These are phyloP conservation scores for Nigrograna mackinnonii DNA, from an alignment of 2,329 filamentous ascomycete species.

Conservation along the genomic window DNA sequence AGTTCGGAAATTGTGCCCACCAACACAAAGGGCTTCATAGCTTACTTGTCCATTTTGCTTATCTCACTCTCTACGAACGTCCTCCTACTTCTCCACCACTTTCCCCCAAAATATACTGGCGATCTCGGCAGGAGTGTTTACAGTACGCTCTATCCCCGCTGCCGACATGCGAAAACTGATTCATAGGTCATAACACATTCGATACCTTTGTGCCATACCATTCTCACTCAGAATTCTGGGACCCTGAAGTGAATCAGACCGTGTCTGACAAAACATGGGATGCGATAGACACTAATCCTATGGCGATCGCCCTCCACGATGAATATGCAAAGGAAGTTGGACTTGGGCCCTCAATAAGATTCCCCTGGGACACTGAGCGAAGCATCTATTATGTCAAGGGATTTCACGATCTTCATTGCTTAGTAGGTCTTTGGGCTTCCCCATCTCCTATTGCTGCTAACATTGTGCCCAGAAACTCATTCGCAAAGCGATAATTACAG, in stretches of 20 bases:
- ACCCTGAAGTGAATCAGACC: conserved; percentile 27
- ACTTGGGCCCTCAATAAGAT: conserved; percentile 27
- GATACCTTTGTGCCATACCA: conserved; percentile 29
- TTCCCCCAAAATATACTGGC: conserved; percentile 15
- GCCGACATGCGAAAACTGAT: not conserved
- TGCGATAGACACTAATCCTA: conserved; percentile 32
- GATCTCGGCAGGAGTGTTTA: conserved; percentile 23
- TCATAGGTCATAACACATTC: conserved; percentile 27
- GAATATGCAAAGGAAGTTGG: conserved; percentile 24
- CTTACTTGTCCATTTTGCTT: conserved; percentile 29
- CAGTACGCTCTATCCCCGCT: conserved; percentile 22
- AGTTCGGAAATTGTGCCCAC: conserved; percentile 28
- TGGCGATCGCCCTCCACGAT: conserved; percentile 35
- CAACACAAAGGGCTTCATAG: conserved; percentile 26
- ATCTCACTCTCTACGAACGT: conserved; percentile 33
- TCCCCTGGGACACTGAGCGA: conserved; percentile 39
- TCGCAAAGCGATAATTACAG: conserved; percentile 36
- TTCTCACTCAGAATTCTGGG: conserved; percentile 32
- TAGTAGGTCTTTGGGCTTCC: conserved; percentile 17
- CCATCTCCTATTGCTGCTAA: no score
- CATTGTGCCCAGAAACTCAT: conserved; percentile 41
- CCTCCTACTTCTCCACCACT: conserved; percentile 29
- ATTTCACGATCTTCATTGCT: conserved; percentile 37
- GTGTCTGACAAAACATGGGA: conserved; percentile 37
- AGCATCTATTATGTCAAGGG: conserved; percentile 40